Percentiles rank a stretch among this genome's conserved stretches.
phyloP scores from a whole-genome alignment of 1,139 yeast genomes.

The Yamadazyma conglobata region DNA sequence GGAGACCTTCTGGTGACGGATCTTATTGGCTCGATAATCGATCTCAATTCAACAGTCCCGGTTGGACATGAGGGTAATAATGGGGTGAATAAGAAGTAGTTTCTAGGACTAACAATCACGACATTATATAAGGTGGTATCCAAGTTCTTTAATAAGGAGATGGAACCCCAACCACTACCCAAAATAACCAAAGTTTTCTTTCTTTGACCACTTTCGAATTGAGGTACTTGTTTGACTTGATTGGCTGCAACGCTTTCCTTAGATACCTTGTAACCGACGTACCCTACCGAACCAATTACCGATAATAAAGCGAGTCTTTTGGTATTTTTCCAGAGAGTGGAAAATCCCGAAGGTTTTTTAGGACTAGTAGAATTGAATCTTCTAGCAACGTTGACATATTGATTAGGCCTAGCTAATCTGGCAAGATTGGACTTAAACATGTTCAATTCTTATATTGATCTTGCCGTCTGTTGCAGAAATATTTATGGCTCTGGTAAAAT shows the following conservation, averaged over 20 bases:
- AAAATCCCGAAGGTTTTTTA: conserved; percentile 8
- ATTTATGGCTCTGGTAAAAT: too few species aligned
- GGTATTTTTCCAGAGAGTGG: conserved; percentile 28
- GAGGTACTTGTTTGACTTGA: conserved; percentile 54
- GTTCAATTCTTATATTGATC: too few species aligned
- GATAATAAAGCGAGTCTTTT: conserved; percentile 27
- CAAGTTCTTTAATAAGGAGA: conserved; percentile 74
- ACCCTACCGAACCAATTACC: conserved; percentile 39
- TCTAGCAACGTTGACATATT: too few species aligned
- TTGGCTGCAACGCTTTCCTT: conserved; percentile 58
- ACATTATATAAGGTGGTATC: conserved; percentile 88
- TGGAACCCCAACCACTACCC: conserved; percentile 96
- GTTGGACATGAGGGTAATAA: conserved; percentile 91
- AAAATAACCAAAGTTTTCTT: conserved; percentile 86
- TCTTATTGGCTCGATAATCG: conserved; percentile 43
- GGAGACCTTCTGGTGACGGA: conserved; percentile 38
- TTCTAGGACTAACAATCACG: conserved; percentile 87
- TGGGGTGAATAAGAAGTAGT: conserved; percentile 92
- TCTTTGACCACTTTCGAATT: conserved; percentile 63
- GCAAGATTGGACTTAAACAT: conserved; percentile 8
- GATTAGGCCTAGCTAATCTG: conserved; percentile 2
- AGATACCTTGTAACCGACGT: conserved; percentile 54
- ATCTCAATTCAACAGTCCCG: conserved; percentile 86
- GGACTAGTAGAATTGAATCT: conserved; percentile 15
- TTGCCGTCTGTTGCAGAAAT: too few species aligned